These are phyloP conservation scores for Carallia brachiata DNA, from an alignment of 345 rosid species.

Conservation along the genomic window DNA sequence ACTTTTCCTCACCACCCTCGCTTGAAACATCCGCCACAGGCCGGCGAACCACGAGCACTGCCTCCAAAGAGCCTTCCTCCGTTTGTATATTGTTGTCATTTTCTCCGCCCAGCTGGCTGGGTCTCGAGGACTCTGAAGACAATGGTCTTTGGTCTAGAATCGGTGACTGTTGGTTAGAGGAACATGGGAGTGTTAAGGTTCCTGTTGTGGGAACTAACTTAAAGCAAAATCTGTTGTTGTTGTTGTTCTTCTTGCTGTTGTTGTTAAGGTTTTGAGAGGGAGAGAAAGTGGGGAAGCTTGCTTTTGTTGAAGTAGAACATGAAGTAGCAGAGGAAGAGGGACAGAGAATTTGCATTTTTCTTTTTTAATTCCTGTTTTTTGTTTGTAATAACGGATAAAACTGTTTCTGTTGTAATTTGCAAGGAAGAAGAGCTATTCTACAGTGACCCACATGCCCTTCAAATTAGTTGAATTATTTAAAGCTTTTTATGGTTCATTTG, in stretches of 20 bases:
- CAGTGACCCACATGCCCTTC: conserved; percentile 23
- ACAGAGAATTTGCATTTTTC: conserved; percentile 45
- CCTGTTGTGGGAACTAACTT: conserved; percentile 24
- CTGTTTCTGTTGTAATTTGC: conserved; percentile 28
- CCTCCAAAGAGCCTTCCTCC: conserved; percentile 30
- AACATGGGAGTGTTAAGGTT: conserved; percentile 24
- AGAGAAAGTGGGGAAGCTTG: conserved; percentile 43
- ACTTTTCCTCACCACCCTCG: conserved; percentile 28
- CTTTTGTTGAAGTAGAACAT: conserved; percentile 29
- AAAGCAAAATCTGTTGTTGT: conserved; percentile 21
- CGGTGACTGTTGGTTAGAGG: conserved; percentile 23
- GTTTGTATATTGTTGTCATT: not conserved
- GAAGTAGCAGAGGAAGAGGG: conserved; percentile 52
- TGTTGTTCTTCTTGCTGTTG: not conserved
- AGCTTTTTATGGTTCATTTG: no score
- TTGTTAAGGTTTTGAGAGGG: conserved; percentile 39
- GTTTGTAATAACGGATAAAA: conserved; percentile 45
- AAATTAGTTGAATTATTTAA: no score
- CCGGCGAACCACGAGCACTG: conserved; percentile 57
- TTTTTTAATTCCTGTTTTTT: not conserved
- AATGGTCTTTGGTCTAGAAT: conserved; percentile 37
- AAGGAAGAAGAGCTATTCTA: not conserved
- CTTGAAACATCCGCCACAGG: conserved; percentile 58
- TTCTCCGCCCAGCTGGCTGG: conserved; percentile 5
- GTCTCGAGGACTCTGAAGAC: conserved; percentile 1